Base-by-base conservation (phyloP, 768 basidiomycete species). In the Collybiopsis luxurians region DNA sequence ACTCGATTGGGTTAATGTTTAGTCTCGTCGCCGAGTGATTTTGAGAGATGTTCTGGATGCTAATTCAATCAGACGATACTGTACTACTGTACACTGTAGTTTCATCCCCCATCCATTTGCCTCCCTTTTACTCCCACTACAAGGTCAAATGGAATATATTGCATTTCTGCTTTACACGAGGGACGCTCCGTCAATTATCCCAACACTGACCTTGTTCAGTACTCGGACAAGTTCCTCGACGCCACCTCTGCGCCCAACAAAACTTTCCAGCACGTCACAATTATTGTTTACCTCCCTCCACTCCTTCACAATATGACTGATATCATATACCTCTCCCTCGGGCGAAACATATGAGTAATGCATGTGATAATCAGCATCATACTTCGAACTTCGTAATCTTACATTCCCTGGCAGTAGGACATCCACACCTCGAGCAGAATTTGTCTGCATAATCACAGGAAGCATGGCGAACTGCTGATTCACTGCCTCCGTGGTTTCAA, bases 331-430 rank as follows among this genome's bases (percentile, higher is more conserved):
- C 73, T 92, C 91, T 2, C 95, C 96, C 59, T 95, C 92, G 2
- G 84, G 80, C 60, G 92, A 87, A 40, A 98, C 89, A 67, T 93
- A 98, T 36, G 95, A 97, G 69, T 99, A 99, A 0, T 95, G 87
- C 73, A 94, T 88, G 45, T 78, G 75, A 60, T 92, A 88, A 40
- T 80, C 83, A 5, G 72, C 67, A 21, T 92, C 83, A 60, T 86
- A 85, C 4, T 92, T 79, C 7, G 90, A 86, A 63, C 92, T 95
- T 28, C 96, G 87, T 11, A 98, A 79, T 65, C 91, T 84, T 0
- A 85, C 90, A 58, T 90, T 90, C 4, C 92, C 91, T 2, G 91
- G 90, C 2, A 98, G 75, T 10, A 93, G 71, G 13, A 99, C 83
- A 62, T 98, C 96, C 67, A 96, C 82, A 1, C 96, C 96, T 43